Evolutionary conservation across 306 rosid genomes (phyloP), one percentile per base, ranked within the genome.

Genomic region (Quercus ilex): DNA sequence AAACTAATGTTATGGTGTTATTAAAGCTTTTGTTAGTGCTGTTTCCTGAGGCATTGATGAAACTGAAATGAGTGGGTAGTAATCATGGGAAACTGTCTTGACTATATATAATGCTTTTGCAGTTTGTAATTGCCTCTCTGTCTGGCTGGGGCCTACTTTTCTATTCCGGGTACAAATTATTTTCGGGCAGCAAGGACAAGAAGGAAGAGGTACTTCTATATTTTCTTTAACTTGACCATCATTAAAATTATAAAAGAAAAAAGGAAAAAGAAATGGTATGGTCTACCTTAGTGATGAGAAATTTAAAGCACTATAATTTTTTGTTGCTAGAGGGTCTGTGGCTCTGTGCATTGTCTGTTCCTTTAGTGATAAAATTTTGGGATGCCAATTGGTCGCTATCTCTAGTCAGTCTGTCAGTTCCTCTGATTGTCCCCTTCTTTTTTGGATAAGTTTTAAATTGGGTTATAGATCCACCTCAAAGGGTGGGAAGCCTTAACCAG

Each of bases 81-180:
- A 56, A 26, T 55, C 56, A 30, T 55, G 68, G 17, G 59, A 63
- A 82, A 60, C 71, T 78, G 35, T 75, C 55, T 78, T 89, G 67
- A 84, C 64, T 70, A 25, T 71, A 71, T 80, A 6, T 41, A 52
- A 73, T 74, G 33, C 57, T 80, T 55, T 77, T 87, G 86, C 96
- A 96, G 99, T 91, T 93, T 82, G 99, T 93, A 26, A 81, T 96
- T 80, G 90, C 81, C 58, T 91, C 97, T 76, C 79, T 93, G 80
- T 0, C 93, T 25, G 99, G 98, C 55, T 93, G 98, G 99, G 99
- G 94, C 62, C 20, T 96, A 71, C 79, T 89, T 59, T 1, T 96
- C 86, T 90, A 0, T 80, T 82, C 90, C 8, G 72, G 82, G n/a
- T 96, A 84, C 91, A 93, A 93, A 86, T 78, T 86, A 71, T 85